Evolutionary conservation across 1,139 yeast species (phyloP).

Genomic region (Debaryomycetaceae sp.): DNA sequence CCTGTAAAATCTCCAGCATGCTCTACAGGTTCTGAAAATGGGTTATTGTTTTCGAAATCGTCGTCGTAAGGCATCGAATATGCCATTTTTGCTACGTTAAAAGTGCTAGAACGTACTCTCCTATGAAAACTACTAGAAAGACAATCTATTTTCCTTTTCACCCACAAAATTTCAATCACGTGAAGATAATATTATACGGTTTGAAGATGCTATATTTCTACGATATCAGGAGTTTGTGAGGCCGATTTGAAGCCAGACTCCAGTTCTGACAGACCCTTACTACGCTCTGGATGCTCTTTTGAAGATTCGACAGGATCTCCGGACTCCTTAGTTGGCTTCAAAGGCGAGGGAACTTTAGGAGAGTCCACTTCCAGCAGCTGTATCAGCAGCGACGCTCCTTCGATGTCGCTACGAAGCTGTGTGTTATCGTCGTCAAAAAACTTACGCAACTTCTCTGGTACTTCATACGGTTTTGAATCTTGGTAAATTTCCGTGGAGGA

Average conservation of each 20-base stretch:
- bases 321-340: background rate
- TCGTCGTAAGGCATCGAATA: slow-evolving; percentile 61
- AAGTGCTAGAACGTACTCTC: background rate
- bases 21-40: slow-evolving; percentile 42
- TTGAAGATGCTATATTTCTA: background rate
- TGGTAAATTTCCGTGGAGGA: slow-evolving; percentile 10
- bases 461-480: slow-evolving; percentile 4
- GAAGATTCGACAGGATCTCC: no score
- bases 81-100: slow-evolving; percentile 30
- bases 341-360: background rate
- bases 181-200: background rate
- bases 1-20: background rate
- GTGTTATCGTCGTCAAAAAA: slow-evolving; percentile 19
- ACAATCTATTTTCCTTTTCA: background rate
- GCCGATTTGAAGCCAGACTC: background rate
- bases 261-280: background rate
- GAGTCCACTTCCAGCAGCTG: background rate
- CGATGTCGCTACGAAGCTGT: slow-evolving; percentile 1
- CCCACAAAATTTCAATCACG: background rate
- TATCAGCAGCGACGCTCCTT: background rate
- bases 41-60: slow-evolving; percentile 64
- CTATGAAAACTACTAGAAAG: background rate
- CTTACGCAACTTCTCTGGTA: slow-evolving; percentile 11
- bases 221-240: background rate
- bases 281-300: no score